A percentile compares a stretch with the other conserved stretches of the same genome.
Conservation (phyloP, 257 asterid species). For the Handroanthus guayacan region DNA sequence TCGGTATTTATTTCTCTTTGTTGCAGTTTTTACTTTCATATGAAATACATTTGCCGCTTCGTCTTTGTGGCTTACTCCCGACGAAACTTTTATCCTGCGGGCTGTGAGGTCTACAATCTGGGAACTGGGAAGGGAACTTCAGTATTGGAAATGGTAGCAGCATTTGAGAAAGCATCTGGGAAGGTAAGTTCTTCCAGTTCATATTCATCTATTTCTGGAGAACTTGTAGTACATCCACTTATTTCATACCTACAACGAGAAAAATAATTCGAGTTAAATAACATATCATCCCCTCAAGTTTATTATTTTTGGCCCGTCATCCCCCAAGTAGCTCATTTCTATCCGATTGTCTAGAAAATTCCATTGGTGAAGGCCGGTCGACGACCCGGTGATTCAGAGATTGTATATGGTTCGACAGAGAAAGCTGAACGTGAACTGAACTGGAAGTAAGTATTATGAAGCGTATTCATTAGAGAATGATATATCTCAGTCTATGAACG, state of each 20-base stretch:
- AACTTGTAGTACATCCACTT: not conserved
- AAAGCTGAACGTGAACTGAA: constrained; percentile 76
- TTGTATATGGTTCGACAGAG: constrained; percentile 70
- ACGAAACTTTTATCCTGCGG: constrained; percentile 43
- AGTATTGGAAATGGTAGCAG: constrained; percentile 95
- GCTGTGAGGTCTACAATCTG: constrained; percentile 97
- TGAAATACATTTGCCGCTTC: not conserved
- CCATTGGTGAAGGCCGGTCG: constrained; percentile 76
- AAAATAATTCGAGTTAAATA: not conserved
- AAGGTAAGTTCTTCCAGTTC: constrained; percentile 58
- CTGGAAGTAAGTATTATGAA: constrained; percentile 71
- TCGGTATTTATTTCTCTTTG: not conserved
- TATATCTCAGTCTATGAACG: too few species aligned
- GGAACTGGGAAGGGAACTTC: constrained; percentile 99
- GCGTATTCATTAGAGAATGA: not conserved
- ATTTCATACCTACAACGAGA: not conserved
- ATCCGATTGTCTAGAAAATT: constrained; percentile 54
- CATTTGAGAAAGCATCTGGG: constrained; percentile 98
- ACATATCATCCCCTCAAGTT: too few species aligned
- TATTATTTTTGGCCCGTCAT: too few species aligned
- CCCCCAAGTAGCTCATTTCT: not conserved
- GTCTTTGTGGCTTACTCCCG: constrained; percentile 7
- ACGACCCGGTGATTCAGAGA: constrained; percentile 94
- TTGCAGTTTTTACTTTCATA: not conserved
- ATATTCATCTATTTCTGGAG: not conserved